Evolutionary conservation across 169 alveolate genomes (phyloP), one percentile per base, ranked within the genome.

Genomic region (Cryptosporidium viatorum): DNA sequence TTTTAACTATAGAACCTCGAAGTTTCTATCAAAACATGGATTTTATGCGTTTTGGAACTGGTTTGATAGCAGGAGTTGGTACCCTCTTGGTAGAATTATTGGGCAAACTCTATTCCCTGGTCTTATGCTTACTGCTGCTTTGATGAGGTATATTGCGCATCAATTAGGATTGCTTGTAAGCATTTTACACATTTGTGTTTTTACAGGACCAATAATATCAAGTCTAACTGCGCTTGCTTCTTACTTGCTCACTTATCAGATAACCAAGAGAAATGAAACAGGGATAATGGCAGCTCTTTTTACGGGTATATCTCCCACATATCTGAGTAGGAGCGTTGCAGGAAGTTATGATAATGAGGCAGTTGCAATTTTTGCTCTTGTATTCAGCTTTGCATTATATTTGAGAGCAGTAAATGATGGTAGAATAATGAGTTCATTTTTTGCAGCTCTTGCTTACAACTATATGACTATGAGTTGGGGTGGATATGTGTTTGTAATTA

Each of bases 271-370:
- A 86, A 92, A 97, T 33, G 98, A 95, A 33, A 97, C 99, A 8
- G 99, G 99, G 9, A 93, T 98, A 41, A 86, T 96, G 84, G 95
- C 99, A 33, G 98, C 99, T 45, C 94, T 98, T 6, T 97, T 98
- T 91, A 96, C 97, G 9, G 98, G 99, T 1, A 94, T 98, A 18
- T 98, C 97, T 3, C 99, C 99, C 23, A 95, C 99, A 29, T 97
- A 97, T 92, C 95, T 98, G 60, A 94, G 99, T 26, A 94, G 99
- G 74, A 94, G 98, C 50, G 95, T 94, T 9, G 98, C 98, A n/a
- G 99, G 99, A n/a, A 94, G 99, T 51, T 98, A 97, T 94, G 99
- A 98, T 94, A 98, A 98, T 93, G 99, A 98, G 93, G 98, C 99
- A 50, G 98, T 98, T 37, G 98, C 99, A 3, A 98, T 98, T 70